phyloP scores from a whole-genome alignment of 495 filamentous ascomycete species.

The Penicillium arizonense region DNA sequence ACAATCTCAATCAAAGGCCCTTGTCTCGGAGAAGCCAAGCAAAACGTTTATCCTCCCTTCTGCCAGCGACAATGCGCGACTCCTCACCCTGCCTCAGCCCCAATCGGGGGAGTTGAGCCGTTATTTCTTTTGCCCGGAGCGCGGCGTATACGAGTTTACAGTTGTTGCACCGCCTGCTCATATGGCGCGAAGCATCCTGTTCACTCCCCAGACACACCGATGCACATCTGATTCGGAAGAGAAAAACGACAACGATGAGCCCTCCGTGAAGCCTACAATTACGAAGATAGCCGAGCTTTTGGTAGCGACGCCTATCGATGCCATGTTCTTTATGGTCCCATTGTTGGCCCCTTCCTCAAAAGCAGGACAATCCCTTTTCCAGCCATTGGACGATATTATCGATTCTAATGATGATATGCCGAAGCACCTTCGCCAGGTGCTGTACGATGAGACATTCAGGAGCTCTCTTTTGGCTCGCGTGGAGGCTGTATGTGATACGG shows the following conservation, averaged over 20 bases:
- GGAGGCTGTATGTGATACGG: conserved; percentile 68
- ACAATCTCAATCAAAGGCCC: conserved; percentile 12
- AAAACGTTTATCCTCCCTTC: conserved; percentile 80
- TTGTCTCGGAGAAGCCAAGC: conserved; percentile 44
- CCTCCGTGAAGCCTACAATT: conserved; percentile 23
- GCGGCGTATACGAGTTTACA: conserved; percentile 86
- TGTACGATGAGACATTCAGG: conserved; percentile 48
- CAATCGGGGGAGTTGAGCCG: conserved; percentile 60
- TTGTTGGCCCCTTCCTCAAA: conserved; percentile 47
- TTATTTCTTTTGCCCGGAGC: conserved; percentile 77
- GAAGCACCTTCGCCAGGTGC: conserved; percentile 55
- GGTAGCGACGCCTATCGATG: conserved; percentile 80
- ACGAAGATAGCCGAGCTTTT: conserved; percentile 67
- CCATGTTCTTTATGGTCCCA: conserved; percentile 80
- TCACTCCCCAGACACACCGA: conserved; percentile 18
- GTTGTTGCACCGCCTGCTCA: conserved; percentile 59
- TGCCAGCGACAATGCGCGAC: conserved; percentile 59
- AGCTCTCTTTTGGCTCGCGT: conserved; percentile 51
- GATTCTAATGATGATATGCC: conserved; percentile 59
- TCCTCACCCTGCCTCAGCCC: conserved; percentile 80
- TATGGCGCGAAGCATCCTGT: conserved; percentile 34
- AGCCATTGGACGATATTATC: conserved; percentile 77
- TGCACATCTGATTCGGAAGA: conserved; percentile 3
- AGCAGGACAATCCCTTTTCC: conserved; percentile 56
- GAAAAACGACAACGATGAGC: conserved; percentile 5